phyloP scores from a whole-genome alignment of 352 stramenopile species.

The Pythium scleroteichum region DNA sequence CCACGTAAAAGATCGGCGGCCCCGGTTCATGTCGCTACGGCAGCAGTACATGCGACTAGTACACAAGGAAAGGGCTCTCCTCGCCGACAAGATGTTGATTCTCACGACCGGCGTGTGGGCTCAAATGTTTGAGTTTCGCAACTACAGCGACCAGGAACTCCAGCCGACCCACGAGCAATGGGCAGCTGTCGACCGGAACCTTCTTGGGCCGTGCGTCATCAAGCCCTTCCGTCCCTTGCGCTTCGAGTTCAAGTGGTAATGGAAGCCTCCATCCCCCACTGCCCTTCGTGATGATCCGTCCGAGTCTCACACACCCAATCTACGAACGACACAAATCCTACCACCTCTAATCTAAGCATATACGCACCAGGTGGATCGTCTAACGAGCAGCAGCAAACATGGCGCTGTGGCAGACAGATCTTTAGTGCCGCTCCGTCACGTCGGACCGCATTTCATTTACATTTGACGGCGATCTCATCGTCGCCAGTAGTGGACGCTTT shows the following conservation, averaged over 20 bases:
- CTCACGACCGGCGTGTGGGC: neutral
- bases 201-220: conserved; percentile 8
- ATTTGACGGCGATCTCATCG: too few relatives aligned
- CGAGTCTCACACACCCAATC: too few relatives aligned
- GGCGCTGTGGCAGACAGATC: too few relatives aligned
- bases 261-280: too few relatives aligned
- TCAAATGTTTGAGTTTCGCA: conserved; percentile 3
- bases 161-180: neutral
- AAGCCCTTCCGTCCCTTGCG: conserved; percentile 17
- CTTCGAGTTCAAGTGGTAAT: conserved; percentile 19
- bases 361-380: too few relatives aligned
- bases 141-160: neutral
- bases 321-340: too few relatives aligned
- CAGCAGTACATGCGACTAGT: neutral
- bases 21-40: neutral
- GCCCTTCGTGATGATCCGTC: too few relatives aligned
- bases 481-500: too few relatives aligned
- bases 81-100: neutral
- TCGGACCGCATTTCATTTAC: too few relatives aligned
- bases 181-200: neutral
- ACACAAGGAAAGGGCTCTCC: neutral
- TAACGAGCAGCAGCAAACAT: too few relatives aligned
- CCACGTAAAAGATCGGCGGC: neutral
- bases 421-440: too few relatives aligned
- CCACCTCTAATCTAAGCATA: too few relatives aligned